Evolutionary conservation across 176 grass and related monocot species (phyloP), one percentile per base, ranked within the genome.

Genomic region (Bonia amplexicaulis): DNA sequence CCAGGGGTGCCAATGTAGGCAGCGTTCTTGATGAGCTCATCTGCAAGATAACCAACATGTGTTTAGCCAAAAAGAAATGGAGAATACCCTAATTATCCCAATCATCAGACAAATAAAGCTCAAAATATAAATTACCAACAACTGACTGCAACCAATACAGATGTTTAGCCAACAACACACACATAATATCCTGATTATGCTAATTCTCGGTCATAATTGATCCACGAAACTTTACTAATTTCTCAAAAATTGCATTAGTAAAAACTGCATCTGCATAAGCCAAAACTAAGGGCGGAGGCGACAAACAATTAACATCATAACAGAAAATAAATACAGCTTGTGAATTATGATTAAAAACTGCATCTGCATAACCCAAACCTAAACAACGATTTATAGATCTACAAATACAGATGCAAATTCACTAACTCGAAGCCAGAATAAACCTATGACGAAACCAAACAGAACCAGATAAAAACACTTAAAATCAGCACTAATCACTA

Each of bases 21-120:
- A 68, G 94, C 94, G 17, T 96, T 96, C 89, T 93, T 96, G 83
- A 96, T 96, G 71, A 96, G 94, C 86, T 96, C 94, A 47, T 96
- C 94, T 96, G 87, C 11, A 81, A 51, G 74, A 82, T 2, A 79
- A 69, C 6, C 12, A 37, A 11, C 2, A 74, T 7, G 20, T 35
- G 29, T 25, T 63, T 64, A 88, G 25, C 29, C 1, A 13, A 80
- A 33, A 60, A 52, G 46, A 49, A 66, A 17, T 13, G 12, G 5
- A 71, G 31, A 39, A 22, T 54, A 58, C 52, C 16, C 35, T 15
- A 76, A 16, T 41, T 40, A 59, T 41, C 4, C 10, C 12, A 77
- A 42, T 77, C 19, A 12, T 59, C 6, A 23, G 20, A 25, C 52
- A 67, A 64, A 63, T 0, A 37, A 16, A 1, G 20, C 26, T 63